Evolutionary conservation across 176 grass and related monocot species (phyloP).

Genomic region (Aegilops sharonensis): DNA sequence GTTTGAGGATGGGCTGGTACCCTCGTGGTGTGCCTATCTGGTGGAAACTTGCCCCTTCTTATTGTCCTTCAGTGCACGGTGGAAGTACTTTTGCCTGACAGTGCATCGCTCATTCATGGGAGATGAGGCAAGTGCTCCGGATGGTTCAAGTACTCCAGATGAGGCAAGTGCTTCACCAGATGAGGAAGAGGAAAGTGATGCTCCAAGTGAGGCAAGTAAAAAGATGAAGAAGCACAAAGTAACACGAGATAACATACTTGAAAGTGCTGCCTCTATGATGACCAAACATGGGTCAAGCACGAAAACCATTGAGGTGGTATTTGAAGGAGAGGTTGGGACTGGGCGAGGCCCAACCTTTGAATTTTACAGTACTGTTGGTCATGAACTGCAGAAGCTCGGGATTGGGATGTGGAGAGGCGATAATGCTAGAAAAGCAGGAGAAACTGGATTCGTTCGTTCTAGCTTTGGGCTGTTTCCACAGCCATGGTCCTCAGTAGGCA

Average conservation of each 20-base stretch:
- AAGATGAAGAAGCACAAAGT: slow-evolving; percentile 47
- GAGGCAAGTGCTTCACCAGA: background rate
- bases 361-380: slow-evolving; percentile 50
- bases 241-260: slow-evolving; percentile 45
- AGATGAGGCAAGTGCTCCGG: background rate
- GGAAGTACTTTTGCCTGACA: slow-evolving; percentile 69
- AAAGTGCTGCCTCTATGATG: slow-evolving; percentile 48
- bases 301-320: slow-evolving; percentile 55
- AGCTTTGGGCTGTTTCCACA: slow-evolving; percentile 60
- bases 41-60: slow-evolving; percentile 57
- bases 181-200: background rate
- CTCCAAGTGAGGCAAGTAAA: background rate
- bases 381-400: slow-evolving; percentile 55
- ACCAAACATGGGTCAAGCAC: slow-evolving; percentile 41
- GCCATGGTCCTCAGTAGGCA: slow-evolving; percentile 41
- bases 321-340: slow-evolving; percentile 55
- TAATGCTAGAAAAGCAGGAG: background rate
- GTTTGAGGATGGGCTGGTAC: slow-evolving; percentile 42
- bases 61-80: slow-evolving; percentile 58
- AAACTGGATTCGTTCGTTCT: slow-evolving; percentile 40
- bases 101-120: slow-evolving; percentile 27
- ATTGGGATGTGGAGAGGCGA: slow-evolving; percentile 70
- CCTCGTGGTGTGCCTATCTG: slow-evolving; percentile 54
- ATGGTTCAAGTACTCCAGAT: background rate
- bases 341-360: slow-evolving; percentile 68